Evolutionary conservation across 805 yeast species (phyloP).

Genomic region (Saccharomycopsis sp.): DNA sequence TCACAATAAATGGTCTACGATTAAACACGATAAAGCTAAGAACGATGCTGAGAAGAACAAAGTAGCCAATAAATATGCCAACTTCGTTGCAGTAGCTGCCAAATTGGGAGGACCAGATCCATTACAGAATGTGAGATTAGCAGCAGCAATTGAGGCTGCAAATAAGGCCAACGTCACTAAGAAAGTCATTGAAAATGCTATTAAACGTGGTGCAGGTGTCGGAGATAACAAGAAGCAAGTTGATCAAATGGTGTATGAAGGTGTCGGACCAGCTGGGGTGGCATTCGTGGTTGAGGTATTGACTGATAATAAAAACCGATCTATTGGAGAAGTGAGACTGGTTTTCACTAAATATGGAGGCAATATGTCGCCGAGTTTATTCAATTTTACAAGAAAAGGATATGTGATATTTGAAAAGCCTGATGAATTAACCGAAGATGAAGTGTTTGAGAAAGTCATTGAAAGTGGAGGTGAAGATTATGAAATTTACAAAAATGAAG

Average conservation of each 20-base stretch:
- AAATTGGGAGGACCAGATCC: constrained; percentile 68
- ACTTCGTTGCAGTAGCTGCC: constrained; percentile 68
- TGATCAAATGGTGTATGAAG: constrained; percentile 70
- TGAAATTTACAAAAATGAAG: constrained; percentile 37
- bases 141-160: constrained; percentile 73
- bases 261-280: constrained; percentile 88
- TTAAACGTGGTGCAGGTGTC: constrained; percentile 77
- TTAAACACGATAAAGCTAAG: constrained; percentile 89
- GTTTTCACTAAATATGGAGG: constrained; percentile 67
- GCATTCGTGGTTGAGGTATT: constrained; percentile 78
- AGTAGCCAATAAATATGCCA: constrained; percentile 62
- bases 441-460: constrained; percentile 62
- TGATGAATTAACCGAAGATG: constrained; percentile 38
- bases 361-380: constrained; percentile 68
- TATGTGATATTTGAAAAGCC: constrained; percentile 47
- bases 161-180: constrained; percentile 69
- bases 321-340: constrained; percentile 67
- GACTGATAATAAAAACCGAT: constrained; percentile 83
- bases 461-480: constrained; percentile 79
- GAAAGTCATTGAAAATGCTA: constrained; percentile 79
- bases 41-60: constrained; percentile 76
- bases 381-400: constrained; percentile 74
- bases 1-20: constrained; percentile 93
- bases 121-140: constrained; percentile 49
- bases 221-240: constrained; percentile 38